Evolutionary conservation across 805 yeast species (phyloP), one percentile per base, ranked within the genome.

Genomic region (Nakazawaea anatomiae): DNA sequence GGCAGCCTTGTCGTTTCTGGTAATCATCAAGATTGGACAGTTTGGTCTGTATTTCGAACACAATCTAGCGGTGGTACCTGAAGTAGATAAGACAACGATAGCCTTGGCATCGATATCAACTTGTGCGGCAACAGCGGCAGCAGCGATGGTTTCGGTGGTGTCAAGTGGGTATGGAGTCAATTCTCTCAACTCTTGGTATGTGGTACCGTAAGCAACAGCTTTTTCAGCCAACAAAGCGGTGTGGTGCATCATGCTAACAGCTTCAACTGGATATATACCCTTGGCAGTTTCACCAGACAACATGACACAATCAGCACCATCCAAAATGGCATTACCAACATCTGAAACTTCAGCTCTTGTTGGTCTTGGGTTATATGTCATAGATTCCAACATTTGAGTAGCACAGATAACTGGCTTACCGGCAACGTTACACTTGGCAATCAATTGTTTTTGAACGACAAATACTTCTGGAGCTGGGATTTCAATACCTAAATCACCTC

Each of bases 261-360:
- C 96, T 79, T 94, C 96, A 57, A 85, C 73, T 71, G 99, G 99
- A 80, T 94, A 94, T 81, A 84, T 83, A 80, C 99, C 99, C 85
- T 94, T 94, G 68, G 99, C 99, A 64, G 99, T 94, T 80, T 94
- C 99, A 72, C 99, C 99, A 53, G 96, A 87, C 71, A 94, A 83
- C 99, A 94, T 94, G 70, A 94, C 98, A 87, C 99, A 94, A 79
- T 94, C 99, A 66, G 98, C 97, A 76, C 99, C 99, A 69, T 94
- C 99, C 70, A 94, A 82, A 60, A 94, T 88, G 63, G 99, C 99
- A 75, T 94, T 94, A 77, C 99, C 99, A 58, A 94, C 99, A 73
- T 94, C 99, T 52, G 96, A 86, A 55, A 94, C 99, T 79, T 94
- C 99, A 62, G 99, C 99, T 79, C 99, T 88, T 71, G 99, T 94